These are phyloP conservation scores for Fomitopsis pulvina DNA, from an alignment of 768 basidiomycete genomes.

Conservation along the genomic window DNA sequence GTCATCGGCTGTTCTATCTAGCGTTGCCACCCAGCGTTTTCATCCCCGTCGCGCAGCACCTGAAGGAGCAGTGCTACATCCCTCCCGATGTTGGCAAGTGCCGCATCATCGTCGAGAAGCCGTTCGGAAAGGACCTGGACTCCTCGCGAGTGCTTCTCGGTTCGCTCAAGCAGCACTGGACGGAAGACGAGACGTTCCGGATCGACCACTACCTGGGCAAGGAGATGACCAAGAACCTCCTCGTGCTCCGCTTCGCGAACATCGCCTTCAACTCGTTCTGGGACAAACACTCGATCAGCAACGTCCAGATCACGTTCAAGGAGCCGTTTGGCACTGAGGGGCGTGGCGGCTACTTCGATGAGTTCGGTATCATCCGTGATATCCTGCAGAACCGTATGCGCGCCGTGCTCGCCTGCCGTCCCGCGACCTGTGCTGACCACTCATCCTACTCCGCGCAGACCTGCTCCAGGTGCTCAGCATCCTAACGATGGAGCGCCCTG, in stretches of 20 bases:
- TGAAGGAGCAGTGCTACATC: slow-evolving; percentile 76
- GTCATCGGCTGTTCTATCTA: slow-evolving; percentile 92
- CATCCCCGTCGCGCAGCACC: slow-evolving; percentile 75
- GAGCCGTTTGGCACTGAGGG: slow-evolving; percentile 99
- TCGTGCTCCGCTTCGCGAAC: slow-evolving; percentile 94
- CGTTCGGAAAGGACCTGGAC: slow-evolving; percentile 92
- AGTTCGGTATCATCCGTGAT: slow-evolving; percentile 98
- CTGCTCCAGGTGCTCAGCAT: slow-evolving; percentile 91
- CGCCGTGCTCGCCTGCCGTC: background rate
- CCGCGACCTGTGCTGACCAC: background rate
- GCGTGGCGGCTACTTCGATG: slow-evolving; percentile 99
- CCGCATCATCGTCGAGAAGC: slow-evolving; percentile 96
- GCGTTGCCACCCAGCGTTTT: slow-evolving; percentile 98
- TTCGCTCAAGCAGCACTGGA: slow-evolving; percentile 82
- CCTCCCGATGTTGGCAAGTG: slow-evolving; percentile 60
- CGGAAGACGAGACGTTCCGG: slow-evolving; percentile 96
- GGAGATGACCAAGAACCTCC: slow-evolving; percentile 99
- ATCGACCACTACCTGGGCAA: slow-evolving; percentile 99
- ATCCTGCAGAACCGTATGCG: slow-evolving; percentile 94
- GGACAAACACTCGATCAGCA: slow-evolving; percentile 95
- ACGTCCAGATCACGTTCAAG: slow-evolving; percentile 99
- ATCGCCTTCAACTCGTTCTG: slow-evolving; percentile 81
- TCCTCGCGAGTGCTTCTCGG: slow-evolving; percentile 74
- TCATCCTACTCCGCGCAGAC: slow-evolving; percentile 47
- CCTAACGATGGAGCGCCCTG: slow-evolving; percentile 96